Evolutionary conservation across 495 filamentous ascomycete species (phyloP), one percentile per base, ranked within the genome.

Genomic region (Neurospora hispaniola): DNA sequence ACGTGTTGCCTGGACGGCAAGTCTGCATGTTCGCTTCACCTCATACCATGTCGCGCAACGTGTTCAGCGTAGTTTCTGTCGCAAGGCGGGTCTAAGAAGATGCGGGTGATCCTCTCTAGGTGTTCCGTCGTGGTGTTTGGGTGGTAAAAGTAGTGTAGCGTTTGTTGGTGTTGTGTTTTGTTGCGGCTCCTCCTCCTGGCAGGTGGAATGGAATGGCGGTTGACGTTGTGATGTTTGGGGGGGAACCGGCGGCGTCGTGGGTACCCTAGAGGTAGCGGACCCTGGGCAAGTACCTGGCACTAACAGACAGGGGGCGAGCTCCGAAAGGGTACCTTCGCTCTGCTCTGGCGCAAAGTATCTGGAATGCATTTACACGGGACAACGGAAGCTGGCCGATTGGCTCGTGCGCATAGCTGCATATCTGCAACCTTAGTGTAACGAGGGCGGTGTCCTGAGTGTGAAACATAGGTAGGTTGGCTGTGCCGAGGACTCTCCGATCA

Each of bases 11-110:
- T 69, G 40, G 46, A 69, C 41, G 42, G 69, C 44, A 41, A 66
- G 54, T 66, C 43, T 70, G 31, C 71, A 27, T 40, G 66, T 71
- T 66, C 38, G 23, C 16, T 71, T 44, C 41, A 42, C 54, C 70
- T 76, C 75, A 76, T 68, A 76, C 70, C 76, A 78, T 78, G 31
- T 76, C 76, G 74, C 27, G 74, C 54, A 66, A 66, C 18, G 27
- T 66, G 54, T 35, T 66, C 54, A 66, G 3, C 1, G 14, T 66
- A 27, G 54, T 62, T 59, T 12, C 62, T 5, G 18, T 42, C 35
- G 69, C 35, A 40, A 42, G 69, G 1, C 40, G 9, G 40, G 40
- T 43, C 7, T 70, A 3, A 14, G 18, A 20, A 70, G 14, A 39
- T 14, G 1, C 6, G 18, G 35, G 27, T 42, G 69, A 20, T 20